Base-by-base conservation (phyloP, 768 basidiomycete species). In the Gloeopeniophorella convolvens region DNA sequence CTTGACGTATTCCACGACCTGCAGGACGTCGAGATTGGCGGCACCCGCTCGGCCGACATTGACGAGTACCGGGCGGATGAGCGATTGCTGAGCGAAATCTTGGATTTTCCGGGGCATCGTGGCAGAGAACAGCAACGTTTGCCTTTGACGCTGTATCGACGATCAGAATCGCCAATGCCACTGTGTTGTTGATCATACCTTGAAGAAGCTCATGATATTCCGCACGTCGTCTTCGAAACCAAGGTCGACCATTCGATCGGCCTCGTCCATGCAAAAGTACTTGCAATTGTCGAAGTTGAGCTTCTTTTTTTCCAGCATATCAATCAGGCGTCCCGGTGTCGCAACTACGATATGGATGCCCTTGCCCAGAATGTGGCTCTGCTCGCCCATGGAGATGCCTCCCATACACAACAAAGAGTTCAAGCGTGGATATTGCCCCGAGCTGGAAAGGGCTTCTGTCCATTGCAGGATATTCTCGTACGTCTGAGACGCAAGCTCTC, bases 71-170 rank as follows among this genome's bases (percentile, higher is more conserved):
- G 96, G 96, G 59, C 83, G 82, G 57, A 97, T 89, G n/a, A 99
- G 76, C 0, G 95, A 95, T 63, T 93, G 89, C 56, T 91, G 89
- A 3, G 96, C 96, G 65, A 99, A 99, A 61, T 99, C 96, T 66
- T 98, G 96, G 48, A 99, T 98, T 63, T 97, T 98, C 45, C 88
- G 78, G 4, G 96, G 96, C 96, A 99, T 99, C 1, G 96, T 99
- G 0, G 96, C 96, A 1, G 96, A 99, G 68, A 98, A 99, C 26
- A 99, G 74, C 3, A 98, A 75, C 0, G 96, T 99, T 69, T 99
- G 96, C 3, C 96, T 79, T 77, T 99, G 96, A 55, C 87, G 80
- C 90, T 96, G 60, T 15, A 20, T 26, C 7, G 28, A 5, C 4
- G 13, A 36, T 36, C 32, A 44, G 28, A 41, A 6, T 16, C n/a